These are phyloP conservation scores for Pseudopithomyces maydicus DNA, from an alignment of 2,329 filamentous ascomycete genomes.

Conservation along the genomic window DNA sequence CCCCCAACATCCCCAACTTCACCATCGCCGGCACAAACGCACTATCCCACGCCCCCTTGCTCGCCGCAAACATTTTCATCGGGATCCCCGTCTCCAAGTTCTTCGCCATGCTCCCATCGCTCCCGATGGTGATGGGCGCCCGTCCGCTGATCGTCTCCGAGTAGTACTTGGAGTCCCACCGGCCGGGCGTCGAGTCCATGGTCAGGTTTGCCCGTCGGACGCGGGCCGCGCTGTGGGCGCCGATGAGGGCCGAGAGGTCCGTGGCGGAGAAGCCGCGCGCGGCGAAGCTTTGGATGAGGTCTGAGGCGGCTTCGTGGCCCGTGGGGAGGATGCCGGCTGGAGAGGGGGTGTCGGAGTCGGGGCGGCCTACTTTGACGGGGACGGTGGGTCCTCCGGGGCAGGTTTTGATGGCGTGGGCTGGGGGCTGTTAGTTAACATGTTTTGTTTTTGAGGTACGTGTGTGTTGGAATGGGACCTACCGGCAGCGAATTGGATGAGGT, in stretches of 20 bases:
- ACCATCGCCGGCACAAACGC: conserved; percentile 43
- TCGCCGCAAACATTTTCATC: conserved; percentile 30
- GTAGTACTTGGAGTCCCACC: conserved; percentile 46
- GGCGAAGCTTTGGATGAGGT: conserved; percentile 38
- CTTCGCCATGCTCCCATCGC: conserved; percentile 35
- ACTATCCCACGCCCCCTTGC: conserved; percentile 33
- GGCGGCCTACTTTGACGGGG: conserved; percentile 40
- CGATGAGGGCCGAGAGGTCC: conserved; percentile 47
- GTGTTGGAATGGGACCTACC: conserved; percentile 10
- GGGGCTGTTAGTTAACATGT: conserved; percentile 1
- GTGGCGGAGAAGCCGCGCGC: conserved; percentile 43
- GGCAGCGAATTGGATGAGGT: conserved; percentile 45
- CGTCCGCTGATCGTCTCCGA: conserved; percentile 33
- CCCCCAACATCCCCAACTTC: conserved; percentile 45
- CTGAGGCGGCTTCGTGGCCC: conserved; percentile 15
- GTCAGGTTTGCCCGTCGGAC: conserved; percentile 32
- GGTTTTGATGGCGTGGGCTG: conserved; percentile 43
- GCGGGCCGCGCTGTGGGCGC: conserved; percentile 42
- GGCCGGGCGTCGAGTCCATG: conserved; percentile 43
- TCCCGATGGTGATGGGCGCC: conserved; percentile 34
- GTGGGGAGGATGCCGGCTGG: conserved; percentile 30
- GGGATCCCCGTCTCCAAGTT: conserved; percentile 23
- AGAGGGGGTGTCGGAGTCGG: conserved; percentile 31
- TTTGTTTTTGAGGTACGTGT: neutral
- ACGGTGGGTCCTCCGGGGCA: conserved; percentile 42